Percentiles rank a stretch among this genome's conserved stretches.
Conservation (phyloP, 2,329 filamentous ascomycete species). For the Magnaporthiopsis incrustans region DNA sequence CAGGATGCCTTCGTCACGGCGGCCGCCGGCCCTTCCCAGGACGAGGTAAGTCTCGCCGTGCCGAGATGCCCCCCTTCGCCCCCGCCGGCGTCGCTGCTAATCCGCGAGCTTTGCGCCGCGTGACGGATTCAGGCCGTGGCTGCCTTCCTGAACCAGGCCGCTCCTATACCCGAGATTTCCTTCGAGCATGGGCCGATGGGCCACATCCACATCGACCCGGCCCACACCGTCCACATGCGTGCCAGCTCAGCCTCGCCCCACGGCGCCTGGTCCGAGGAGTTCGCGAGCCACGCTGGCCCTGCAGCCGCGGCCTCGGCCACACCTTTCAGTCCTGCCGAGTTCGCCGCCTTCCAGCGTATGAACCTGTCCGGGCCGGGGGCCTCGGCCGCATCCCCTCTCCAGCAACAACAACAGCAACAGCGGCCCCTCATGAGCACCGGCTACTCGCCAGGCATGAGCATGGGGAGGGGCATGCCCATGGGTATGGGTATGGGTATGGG, state of each 20-base stretch:
- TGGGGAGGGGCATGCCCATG: slow-evolving; percentile 40
- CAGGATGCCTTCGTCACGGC: slow-evolving; percentile 71
- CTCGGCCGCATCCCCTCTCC: slow-evolving; percentile 8
- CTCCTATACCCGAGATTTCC: slow-evolving; percentile 45
- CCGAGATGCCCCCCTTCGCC: slow-evolving; percentile 4
- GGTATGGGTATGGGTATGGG: slow-evolving; percentile 34
- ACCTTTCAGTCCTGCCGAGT: slow-evolving; percentile 74
- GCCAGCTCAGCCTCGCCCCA: slow-evolving; percentile 39
- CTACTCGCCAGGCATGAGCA: slow-evolving; percentile 31
- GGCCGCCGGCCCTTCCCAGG: slow-evolving; percentile 57
- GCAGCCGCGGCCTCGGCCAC: slow-evolving; percentile 25
- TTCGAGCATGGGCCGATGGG: slow-evolving; percentile 35
- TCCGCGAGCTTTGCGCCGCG: background rate
- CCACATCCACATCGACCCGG: slow-evolving; percentile 38
- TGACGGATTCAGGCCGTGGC: slow-evolving; percentile 67
- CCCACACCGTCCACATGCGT: slow-evolving; percentile 42
- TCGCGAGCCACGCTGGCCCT: slow-evolving; percentile 47
- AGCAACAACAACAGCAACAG: slow-evolving; percentile 32
- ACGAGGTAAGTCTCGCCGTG: slow-evolving; percentile 47
- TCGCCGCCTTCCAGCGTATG: slow-evolving; percentile 76
- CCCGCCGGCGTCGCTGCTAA: background rate
- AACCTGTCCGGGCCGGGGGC: slow-evolving; percentile 54
- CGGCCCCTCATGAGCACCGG: slow-evolving; percentile 53
- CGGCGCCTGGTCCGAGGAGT: slow-evolving; percentile 41
- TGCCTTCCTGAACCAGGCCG: slow-evolving; percentile 77